These are phyloP conservation scores for Yarrowia osloensis DNA, from an alignment of 805 yeast species.

Conservation along the genomic window DNA sequence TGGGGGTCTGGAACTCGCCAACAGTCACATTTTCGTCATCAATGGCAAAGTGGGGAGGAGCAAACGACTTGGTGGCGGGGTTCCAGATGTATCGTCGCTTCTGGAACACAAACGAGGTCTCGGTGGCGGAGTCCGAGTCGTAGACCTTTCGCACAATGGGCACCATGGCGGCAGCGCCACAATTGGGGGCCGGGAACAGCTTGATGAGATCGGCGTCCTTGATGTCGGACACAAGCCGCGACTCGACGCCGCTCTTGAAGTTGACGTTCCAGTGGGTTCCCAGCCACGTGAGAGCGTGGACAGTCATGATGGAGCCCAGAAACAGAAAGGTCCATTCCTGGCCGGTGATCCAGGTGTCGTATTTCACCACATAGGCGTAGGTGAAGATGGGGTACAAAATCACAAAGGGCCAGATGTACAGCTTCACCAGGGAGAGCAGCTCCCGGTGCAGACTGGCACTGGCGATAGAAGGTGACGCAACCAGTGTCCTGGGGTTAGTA, in stretches of 20 bases:
- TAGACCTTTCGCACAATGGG: constrained; percentile 53
- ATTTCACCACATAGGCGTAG: constrained; percentile 63
- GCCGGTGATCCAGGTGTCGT: constrained; percentile 82
- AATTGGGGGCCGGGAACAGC: constrained; percentile 79
- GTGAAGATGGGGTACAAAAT: constrained; percentile 69
- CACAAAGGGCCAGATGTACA: constrained; percentile 82
- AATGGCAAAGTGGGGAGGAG: constrained; percentile 76
- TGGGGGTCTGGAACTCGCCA: constrained; percentile 51
- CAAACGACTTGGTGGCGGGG: constrained; percentile 53
- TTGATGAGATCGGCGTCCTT: constrained; percentile 70
- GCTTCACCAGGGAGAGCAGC: constrained; percentile 58
- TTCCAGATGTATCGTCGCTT: constrained; percentile 85
- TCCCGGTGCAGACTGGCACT: constrained; percentile 76
- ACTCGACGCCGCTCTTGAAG: constrained; percentile 70
- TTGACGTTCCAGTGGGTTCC: constrained; percentile 93
- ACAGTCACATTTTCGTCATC: constrained; percentile 63
- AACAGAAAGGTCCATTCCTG: constrained; percentile 95
- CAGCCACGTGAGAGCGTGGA: constrained; percentile 76
- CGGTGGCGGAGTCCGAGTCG: constrained; percentile 57
- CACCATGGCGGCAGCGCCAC: constrained; percentile 82
- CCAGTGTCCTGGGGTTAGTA: constrained; percentile 44
- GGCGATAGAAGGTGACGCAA: constrained; percentile 70
- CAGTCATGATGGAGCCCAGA: constrained; percentile 67
- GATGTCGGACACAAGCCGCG: constrained; percentile 53
- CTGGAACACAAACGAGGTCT: constrained; percentile 78